Percentiles rank a stretch among this genome's conserved stretches.
These are phyloP conservation scores for Pichia cactophila DNA, from an alignment of 1,139 yeast genomes.

Conservation along the genomic window DNA sequence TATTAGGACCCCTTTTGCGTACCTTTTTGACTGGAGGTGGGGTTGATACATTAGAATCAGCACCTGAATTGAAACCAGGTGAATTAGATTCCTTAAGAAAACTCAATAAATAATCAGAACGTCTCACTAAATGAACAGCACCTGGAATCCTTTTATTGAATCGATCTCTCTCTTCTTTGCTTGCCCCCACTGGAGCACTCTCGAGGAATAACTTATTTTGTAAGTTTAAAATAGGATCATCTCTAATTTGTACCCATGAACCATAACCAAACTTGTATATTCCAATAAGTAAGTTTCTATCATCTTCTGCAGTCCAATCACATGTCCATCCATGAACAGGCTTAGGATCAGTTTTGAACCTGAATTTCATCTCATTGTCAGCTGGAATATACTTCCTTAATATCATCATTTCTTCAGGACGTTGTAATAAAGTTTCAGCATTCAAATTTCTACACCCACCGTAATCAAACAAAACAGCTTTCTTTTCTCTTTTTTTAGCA, in stretches of 20 bases:
- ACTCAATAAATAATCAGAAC: slow-evolving; percentile 78
- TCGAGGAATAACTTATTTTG: slow-evolving; percentile 77
- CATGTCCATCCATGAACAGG: slow-evolving; percentile 89
- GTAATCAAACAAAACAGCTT: slow-evolving; percentile 84
- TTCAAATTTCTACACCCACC: slow-evolving; percentile 83
- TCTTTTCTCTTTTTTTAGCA: slow-evolving; percentile 64
- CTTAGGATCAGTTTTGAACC: slow-evolving; percentile 57
- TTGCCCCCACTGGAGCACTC: slow-evolving; percentile 26
- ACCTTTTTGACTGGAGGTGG: slow-evolving; percentile 9
- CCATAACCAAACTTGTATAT: slow-evolving; percentile 93
- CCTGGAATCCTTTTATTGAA: slow-evolving; percentile 54
- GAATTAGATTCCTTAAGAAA: slow-evolving; percentile 47
- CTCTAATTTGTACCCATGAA: slow-evolving; percentile 89
- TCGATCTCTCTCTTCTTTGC: slow-evolving; percentile 35
- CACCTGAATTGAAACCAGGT: slow-evolving; percentile 9
- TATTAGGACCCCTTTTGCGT: slow-evolving; percentile 6
- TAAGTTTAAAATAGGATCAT: slow-evolving; percentile 85
- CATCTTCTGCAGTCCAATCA: slow-evolving; percentile 77
- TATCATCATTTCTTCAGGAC: slow-evolving; percentile 75
- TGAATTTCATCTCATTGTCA: slow-evolving; percentile 51
- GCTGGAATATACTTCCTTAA: slow-evolving; percentile 53
- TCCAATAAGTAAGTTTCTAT: slow-evolving; percentile 80
- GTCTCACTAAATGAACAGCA: slow-evolving; percentile 86
- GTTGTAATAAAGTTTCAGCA: slow-evolving; percentile 76
- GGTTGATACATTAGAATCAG: slow-evolving; percentile 19